phyloP scores from a whole-genome alignment of 345 rosid species.

The Conringia planisiliqua region DNA sequence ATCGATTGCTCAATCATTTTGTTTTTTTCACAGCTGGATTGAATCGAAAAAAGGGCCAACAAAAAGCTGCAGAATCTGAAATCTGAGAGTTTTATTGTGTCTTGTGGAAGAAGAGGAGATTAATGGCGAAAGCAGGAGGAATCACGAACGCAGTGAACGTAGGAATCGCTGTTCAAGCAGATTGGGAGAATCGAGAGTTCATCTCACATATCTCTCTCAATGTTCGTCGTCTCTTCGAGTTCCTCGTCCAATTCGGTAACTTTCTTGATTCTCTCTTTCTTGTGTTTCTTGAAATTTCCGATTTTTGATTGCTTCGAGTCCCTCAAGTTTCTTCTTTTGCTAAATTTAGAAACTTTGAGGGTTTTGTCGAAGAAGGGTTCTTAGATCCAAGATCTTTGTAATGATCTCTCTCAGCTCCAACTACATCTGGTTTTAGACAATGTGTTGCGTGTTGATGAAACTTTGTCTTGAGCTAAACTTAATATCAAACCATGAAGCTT shows the following conservation, averaged over 20 bases:
- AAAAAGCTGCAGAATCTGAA: slow-evolving; percentile 17
- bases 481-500: background rate
- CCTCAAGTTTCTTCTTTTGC: background rate
- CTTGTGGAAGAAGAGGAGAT: slow-evolving; percentile 4
- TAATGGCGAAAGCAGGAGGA: slow-evolving; percentile 96
- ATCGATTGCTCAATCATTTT: slow-evolving; percentile 29
- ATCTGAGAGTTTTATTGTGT: background rate
- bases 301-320: background rate
- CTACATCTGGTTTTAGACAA: background rate
- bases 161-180: slow-evolving; percentile 99
- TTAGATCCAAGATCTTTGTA: background rate
- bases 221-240: slow-evolving; percentile 97
- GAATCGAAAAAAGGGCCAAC: background rate
- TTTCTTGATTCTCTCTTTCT: background rate
- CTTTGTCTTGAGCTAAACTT: background rate
- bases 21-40: background rate
- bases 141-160: slow-evolving; percentile 97
- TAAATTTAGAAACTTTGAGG: slow-evolving; percentile 25
- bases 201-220: slow-evolving; percentile 96
- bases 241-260: slow-evolving; percentile 89
- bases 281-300: background rate
- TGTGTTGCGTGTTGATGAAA: slow-evolving; percentile 8
- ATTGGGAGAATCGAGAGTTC: slow-evolving; percentile 99
- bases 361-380: background rate
- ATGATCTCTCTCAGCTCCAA: background rate